Conservation (phyloP, 2,329 filamentous ascomycete species). For the Aspergillus sp. region DNA sequence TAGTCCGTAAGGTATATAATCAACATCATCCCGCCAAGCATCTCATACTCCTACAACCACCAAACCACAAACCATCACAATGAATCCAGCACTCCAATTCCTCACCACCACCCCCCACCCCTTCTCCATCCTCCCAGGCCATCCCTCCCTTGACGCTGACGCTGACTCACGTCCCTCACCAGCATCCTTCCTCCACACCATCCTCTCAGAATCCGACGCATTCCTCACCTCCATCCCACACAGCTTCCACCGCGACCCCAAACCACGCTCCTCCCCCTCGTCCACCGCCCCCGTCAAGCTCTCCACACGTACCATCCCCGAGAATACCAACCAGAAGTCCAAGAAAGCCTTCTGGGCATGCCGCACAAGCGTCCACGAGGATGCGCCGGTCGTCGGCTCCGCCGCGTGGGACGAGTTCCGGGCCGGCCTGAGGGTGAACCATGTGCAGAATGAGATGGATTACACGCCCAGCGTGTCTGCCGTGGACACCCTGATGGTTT, state of each 20-base stretch:
- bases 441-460: conserved; percentile 40
- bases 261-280: conserved; percentile 26
- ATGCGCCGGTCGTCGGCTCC: conserved; percentile 26
- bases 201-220: conserved; percentile 27
- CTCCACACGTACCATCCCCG: conserved; percentile 8
- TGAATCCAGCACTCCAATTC: conserved; percentile 6
- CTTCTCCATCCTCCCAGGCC: conserved; percentile 27
- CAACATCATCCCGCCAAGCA: too few relatives aligned
- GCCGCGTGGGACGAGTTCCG: conserved; percentile 40
- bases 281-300: conserved; percentile 30
- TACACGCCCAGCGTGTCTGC: conserved; percentile 38
- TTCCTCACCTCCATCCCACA: conserved; percentile 27
- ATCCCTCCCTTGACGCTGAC: conserved; percentile 24
- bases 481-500: conserved; percentile 29
- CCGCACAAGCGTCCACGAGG: conserved; percentile 37
- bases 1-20: too few relatives aligned
- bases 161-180: conserved; percentile 16
- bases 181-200: conserved; percentile 19
- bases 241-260: conserved; percentile 25
- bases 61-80: neutral
- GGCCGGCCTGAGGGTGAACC: conserved; percentile 33
- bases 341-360: conserved; percentile 39
- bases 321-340: neutral
- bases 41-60: neutral
- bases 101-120: conserved; percentile 26